Percentiles rank a stretch among this genome's conserved stretches.
Conservation (phyloP, 1,139 yeast species). For the Meyerozyma guilliermondii region DNA sequence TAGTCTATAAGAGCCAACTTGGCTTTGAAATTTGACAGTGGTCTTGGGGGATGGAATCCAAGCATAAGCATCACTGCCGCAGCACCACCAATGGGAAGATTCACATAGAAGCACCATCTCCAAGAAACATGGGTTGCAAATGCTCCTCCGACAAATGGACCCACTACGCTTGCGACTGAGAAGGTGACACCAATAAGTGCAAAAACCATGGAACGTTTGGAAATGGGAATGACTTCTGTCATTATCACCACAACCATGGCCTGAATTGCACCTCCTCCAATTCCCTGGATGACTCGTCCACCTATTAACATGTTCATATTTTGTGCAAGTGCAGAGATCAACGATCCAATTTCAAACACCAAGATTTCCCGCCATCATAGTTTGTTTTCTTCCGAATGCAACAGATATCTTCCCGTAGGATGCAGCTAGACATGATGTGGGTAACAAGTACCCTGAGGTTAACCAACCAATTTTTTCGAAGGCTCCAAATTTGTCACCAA, state of each 20-base stretch:
- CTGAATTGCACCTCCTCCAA: constrained; percentile 71
- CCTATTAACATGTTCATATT: constrained; percentile 61
- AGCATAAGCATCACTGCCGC: constrained; percentile 41
- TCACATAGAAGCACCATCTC: constrained; percentile 79
- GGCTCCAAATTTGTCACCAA: constrained; percentile 49
- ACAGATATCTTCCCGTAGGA: constrained; percentile 60
- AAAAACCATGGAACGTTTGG: constrained; percentile 50
- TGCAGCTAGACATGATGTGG: constrained; percentile 54
- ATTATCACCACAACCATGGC: constrained; percentile 54
- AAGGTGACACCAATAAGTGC: constrained; percentile 49
- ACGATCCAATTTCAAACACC: constrained; percentile 59
- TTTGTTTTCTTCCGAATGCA: constrained; percentile 55
- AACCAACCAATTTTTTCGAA: constrained; percentile 60
- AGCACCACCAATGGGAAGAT: constrained; percentile 62
- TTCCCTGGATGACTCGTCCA: constrained; percentile 66
- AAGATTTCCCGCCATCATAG: constrained; percentile 45
- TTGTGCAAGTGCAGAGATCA: constrained; percentile 52
- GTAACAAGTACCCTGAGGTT: constrained; percentile 53
- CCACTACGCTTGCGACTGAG: constrained; percentile 52
- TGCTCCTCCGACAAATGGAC: constrained; percentile 69
- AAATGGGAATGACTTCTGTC: constrained; percentile 57
- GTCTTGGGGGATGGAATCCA: constrained; percentile 54
- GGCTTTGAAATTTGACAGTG: constrained; percentile 32
- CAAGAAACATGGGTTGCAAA: constrained; percentile 57
- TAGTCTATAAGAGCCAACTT: constrained; percentile 45